These are phyloP conservation scores for Laburnicola sp. DNA, from an alignment of 2,329 filamentous ascomycete species.

Conservation along the genomic window DNA sequence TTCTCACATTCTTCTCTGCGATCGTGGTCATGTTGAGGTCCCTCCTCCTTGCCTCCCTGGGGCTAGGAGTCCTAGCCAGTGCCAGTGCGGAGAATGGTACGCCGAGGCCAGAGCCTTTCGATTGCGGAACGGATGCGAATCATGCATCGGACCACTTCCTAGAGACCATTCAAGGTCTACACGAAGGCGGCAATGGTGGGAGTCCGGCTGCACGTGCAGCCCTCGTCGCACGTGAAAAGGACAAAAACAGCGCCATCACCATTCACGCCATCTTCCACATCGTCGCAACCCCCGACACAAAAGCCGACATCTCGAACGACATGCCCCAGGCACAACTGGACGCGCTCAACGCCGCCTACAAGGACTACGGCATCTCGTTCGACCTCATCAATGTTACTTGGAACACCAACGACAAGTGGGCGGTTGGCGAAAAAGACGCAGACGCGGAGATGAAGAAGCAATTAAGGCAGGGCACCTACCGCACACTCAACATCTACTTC, in stretches of 20 bases:
- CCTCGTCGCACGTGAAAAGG: constrained; percentile 23
- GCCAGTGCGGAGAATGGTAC: constrained; percentile 17
- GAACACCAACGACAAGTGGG: constrained; percentile 60
- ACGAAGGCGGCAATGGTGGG: constrained; percentile 28
- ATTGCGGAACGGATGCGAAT: constrained; percentile 47
- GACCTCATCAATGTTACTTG: constrained; percentile 54
- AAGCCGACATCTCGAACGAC: constrained; percentile 45
- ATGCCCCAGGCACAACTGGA: constrained; percentile 47
- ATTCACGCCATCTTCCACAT: constrained; percentile 53
- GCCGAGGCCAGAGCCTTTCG: constrained; percentile 42
- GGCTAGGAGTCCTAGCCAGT: constrained; percentile 15
- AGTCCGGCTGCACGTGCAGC: constrained; percentile 35
- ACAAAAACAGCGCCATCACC: constrained; percentile 35
- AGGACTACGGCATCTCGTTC: constrained; percentile 57
- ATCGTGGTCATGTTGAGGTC: constrained; percentile 26
- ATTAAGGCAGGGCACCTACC: constrained; percentile 58
- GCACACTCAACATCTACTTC: constrained; percentile 62
- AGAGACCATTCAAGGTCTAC: constrained; percentile 41
- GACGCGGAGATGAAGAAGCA: constrained; percentile 57
- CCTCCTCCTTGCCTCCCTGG: constrained; percentile 37
- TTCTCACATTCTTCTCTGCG: constrained; percentile 24
- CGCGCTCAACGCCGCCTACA: constrained; percentile 50
- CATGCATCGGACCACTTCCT: constrained; percentile 47
- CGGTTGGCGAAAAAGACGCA: constrained; percentile 51
- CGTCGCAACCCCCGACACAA: constrained; percentile 43